Percentiles rank a stretch among this genome's conserved stretches.
Conservation (phyloP, 1,284 basidiomycete genomes). For the Calocybe gambosa region DNA sequence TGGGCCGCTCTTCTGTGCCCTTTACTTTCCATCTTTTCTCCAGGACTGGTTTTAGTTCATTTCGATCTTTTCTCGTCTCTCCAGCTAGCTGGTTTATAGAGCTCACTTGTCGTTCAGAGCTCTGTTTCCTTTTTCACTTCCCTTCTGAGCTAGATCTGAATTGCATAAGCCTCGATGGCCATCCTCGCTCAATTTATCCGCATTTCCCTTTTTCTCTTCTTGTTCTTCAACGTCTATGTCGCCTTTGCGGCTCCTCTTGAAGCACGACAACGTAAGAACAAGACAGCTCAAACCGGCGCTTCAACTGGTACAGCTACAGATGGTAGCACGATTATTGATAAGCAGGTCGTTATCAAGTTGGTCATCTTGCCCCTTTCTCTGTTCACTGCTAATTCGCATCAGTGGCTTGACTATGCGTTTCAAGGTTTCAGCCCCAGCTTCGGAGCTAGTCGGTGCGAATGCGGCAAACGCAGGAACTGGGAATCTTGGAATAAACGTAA, state of each 20-base stretch:
- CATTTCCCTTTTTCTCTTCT: conserved; percentile 1
- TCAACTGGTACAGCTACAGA: conserved; percentile 17
- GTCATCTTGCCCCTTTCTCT: not conserved
- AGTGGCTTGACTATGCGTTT: conserved; percentile 23
- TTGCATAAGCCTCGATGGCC: conserved; percentile 9
- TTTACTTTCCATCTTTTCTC: not conserved
- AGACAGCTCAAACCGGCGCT: conserved; percentile 6
- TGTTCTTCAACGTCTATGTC: conserved; percentile 1
- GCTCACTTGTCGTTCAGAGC: too few relatives aligned
- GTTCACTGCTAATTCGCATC: not conserved
- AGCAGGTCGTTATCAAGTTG: conserved; percentile 21
- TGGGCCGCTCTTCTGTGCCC: not conserved
- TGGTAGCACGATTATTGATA: conserved; percentile 22
- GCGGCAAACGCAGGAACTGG: conserved; percentile 11
- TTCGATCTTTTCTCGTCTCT: not conserved
- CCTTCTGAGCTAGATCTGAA: too few relatives aligned
- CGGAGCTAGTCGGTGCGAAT: conserved; percentile 16
- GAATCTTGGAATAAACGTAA: conserved; percentile 18
- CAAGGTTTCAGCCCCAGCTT: conserved; percentile 21
- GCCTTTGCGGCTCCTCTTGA: conserved; percentile 10
- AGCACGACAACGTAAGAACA: conserved; percentile 5
- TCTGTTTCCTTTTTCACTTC: too few relatives aligned
- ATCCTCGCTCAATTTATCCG: conserved; percentile 2
- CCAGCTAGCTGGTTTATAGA: conserved; percentile 1
- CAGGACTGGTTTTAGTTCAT: conserved; percentile 7